Evolutionary conservation across 768 basidiomycete genomes (phyloP).

Genomic region (Boletellus ananas): DNA sequence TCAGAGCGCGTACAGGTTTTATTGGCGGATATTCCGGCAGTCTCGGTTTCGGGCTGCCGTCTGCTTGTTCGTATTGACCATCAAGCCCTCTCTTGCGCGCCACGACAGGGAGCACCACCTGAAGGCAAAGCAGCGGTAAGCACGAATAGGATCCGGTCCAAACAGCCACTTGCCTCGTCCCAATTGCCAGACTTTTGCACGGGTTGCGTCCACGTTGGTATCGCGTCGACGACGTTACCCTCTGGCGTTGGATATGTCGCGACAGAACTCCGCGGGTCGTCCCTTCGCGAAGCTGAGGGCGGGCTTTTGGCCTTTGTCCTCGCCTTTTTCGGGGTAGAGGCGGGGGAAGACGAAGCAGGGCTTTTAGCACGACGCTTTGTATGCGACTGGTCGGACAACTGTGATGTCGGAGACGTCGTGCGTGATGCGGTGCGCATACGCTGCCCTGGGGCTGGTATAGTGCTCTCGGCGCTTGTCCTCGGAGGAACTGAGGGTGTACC

Average conservation of each 20-base stretch:
- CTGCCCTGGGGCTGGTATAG: constrained; percentile 33
- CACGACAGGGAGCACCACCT: constrained; percentile 84
- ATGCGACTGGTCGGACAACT: constrained; percentile 31
- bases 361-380: constrained; percentile 46
- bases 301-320: constrained; percentile 35
- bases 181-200: constrained; percentile 66
- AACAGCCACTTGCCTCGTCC: constrained; percentile 62
- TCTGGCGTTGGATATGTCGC: constrained; percentile 64
- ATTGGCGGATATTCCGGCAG: constrained; percentile 35
- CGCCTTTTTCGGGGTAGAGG: constrained; percentile 39
- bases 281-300: constrained; percentile 31
- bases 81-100: constrained; percentile 79
- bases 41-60: constrained; percentile 62
- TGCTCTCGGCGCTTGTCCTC: constrained; percentile 40
- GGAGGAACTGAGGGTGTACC: constrained; percentile 39
- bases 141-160: constrained; percentile 1
- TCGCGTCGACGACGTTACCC: constrained; percentile 62
- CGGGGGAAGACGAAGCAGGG: constrained; percentile 39
- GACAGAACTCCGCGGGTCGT: constrained; percentile 54
- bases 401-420: constrained; percentile 30
- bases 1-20: constrained; percentile 51
- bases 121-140: constrained; percentile 5
- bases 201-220: constrained; percentile 81
- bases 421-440: constrained; percentile 17
- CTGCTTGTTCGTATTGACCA: constrained; percentile 61